phyloP scores from a whole-genome alignment of 139 green algal species.

The Chlamydomonas asymmetrica region DNA sequence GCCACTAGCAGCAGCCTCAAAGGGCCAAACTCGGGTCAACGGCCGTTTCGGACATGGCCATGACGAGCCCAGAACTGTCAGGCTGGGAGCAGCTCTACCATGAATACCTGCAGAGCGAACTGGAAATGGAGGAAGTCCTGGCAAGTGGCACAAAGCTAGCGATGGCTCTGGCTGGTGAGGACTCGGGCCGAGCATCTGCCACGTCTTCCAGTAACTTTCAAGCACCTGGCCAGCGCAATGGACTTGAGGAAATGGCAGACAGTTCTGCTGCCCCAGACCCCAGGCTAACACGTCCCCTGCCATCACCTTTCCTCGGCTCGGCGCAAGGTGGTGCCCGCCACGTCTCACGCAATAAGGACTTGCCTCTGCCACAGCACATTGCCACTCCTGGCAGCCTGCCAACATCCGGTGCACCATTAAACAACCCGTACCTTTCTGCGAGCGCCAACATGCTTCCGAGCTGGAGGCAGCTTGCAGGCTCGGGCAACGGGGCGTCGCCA shows the following conservation, averaged over 20 bases:
- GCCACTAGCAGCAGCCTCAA: neutral
- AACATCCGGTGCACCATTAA: neutral
- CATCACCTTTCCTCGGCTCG: neutral
- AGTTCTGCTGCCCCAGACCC: no score
- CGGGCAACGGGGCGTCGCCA: neutral
- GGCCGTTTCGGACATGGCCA: neutral
- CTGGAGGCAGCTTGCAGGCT: neutral
- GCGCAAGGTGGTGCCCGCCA: neutral
- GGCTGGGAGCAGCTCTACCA: slow-evolving; percentile 16
- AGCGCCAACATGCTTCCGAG: no score
- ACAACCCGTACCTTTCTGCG: no score
- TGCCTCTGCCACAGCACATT: neutral
- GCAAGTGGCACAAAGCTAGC: neutral
- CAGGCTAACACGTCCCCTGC: neutral
- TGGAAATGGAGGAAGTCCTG: neutral
- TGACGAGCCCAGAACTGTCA: neutral
- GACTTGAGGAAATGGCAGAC: neutral
- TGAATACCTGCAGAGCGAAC: slow-evolving; percentile 6
- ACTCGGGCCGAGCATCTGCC: neutral
- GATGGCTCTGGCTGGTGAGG: neutral
- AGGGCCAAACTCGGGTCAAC: neutral
- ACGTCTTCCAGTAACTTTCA: neutral
- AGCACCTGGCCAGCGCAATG: neutral
- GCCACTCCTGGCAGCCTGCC: neutral
- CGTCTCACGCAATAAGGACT: no score